Evolutionary conservation across 1,284 basidiomycete genomes (phyloP).

Genomic region (Bjerkandera adusta): DNA sequence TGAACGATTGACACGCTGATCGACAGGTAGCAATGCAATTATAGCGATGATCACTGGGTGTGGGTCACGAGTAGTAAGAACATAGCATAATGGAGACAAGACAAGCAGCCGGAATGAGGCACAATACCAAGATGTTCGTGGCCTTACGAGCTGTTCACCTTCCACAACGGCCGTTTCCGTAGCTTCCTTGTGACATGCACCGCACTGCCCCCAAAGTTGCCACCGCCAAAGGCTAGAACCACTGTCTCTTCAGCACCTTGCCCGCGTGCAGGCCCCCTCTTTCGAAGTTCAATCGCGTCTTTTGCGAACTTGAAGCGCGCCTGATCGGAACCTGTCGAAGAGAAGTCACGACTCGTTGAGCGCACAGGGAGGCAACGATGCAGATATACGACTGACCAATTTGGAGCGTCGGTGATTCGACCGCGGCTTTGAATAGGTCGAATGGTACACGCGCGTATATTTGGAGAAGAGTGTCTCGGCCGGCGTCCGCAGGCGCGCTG

Average conservation of each 20-base stretch:
- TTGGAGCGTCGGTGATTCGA: constrained; percentile 74
- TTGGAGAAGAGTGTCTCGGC: constrained; percentile 66
- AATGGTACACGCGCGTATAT: constrained; percentile 77
- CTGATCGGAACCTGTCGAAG: constrained; percentile 75
- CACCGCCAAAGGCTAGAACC: constrained; percentile 79
- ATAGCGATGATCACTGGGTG: too few species aligned
- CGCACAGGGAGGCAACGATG: neutral
- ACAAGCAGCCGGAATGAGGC: constrained; percentile 10
- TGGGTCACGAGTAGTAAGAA: constrained; percentile 14
- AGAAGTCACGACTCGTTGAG: neutral
- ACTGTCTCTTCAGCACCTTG: constrained; percentile 77
- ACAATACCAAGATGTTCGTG: constrained; percentile 7
- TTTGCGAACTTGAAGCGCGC: constrained; percentile 88
- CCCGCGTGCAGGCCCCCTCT: constrained; percentile 61
- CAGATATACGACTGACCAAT: constrained; percentile 53
- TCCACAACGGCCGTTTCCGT: constrained; percentile 81
- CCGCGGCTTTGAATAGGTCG: constrained; percentile 76
- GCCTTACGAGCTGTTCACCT: constrained; percentile 67
- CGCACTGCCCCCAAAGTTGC: constrained; percentile 64
- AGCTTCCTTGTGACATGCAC: constrained; percentile 86
- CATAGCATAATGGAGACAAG: constrained; percentile 12
- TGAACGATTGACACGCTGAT: too few species aligned
- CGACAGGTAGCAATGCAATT: too few species aligned
- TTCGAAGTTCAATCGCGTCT: constrained; percentile 79
- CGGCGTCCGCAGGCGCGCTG: constrained; percentile 36